These are phyloP conservation scores for Hypomontagnella submonticulosa DNA, from an alignment of 495 filamentous ascomycete species.

Conservation along the genomic window DNA sequence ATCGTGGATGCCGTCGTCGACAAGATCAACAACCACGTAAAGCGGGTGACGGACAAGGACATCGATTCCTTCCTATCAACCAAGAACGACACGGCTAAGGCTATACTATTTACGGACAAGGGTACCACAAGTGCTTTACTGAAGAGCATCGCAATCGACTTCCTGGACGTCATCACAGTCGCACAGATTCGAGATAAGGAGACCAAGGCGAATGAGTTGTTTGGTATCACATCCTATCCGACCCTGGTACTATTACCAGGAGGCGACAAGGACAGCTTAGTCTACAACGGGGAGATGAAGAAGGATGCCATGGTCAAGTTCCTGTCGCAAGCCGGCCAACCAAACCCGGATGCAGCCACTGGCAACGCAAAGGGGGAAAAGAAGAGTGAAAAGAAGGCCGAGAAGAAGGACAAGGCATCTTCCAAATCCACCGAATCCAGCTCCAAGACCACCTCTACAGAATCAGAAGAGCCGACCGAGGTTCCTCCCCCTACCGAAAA, in stretches of 20 bases:
- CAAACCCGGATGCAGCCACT: constrained; percentile 77
- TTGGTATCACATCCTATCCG: constrained; percentile 81
- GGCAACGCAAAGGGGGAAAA: constrained; percentile 62
- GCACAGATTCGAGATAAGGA: constrained; percentile 91
- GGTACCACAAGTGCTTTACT: constrained; percentile 85
- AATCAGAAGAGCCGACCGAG: constrained; percentile 55
- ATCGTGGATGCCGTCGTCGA: constrained; percentile 89
- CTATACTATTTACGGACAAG: constrained; percentile 94
- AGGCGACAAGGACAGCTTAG: constrained; percentile 71
- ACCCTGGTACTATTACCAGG: constrained; percentile 84
- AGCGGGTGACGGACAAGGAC: constrained; percentile 80
- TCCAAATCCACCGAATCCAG: constrained; percentile 55
- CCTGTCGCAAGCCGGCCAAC: constrained; percentile 77
- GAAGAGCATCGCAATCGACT: constrained; percentile 89
- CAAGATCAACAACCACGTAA: constrained; percentile 92
- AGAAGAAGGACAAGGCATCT: constrained; percentile 62
- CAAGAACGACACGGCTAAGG: constrained; percentile 81
- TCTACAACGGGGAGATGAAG: constrained; percentile 87
- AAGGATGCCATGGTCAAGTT: constrained; percentile 86
- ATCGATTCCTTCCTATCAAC: constrained; percentile 79
- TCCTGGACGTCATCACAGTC: constrained; percentile 81
- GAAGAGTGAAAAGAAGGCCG: constrained; percentile 61
- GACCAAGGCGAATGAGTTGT: constrained; percentile 72
- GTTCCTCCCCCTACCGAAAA: constrained; percentile 55
- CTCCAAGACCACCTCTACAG: constrained; percentile 52